Base-by-base conservation (phyloP, 2,329 filamentous ascomycete species). In the Neofusicoccum sp. region DNA sequence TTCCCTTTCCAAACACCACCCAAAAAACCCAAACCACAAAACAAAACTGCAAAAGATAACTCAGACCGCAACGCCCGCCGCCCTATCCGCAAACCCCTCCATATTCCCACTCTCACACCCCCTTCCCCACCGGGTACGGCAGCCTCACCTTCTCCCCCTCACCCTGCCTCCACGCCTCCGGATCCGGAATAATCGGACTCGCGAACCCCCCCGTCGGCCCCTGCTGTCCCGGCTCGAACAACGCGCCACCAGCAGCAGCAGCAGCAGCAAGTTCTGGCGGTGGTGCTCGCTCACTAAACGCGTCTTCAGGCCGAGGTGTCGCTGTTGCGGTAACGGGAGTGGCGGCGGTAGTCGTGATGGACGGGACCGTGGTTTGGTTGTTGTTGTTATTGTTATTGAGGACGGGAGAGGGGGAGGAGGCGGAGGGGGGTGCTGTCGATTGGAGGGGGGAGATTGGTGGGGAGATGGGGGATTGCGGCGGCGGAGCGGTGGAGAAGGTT, bases 111-210 rank as follows among this genome's bases (percentile, higher is more conserved):
- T n/a, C n/a, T n/a, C n/a, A n/a, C n/a, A n/a, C n/a, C n/a, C n/a
- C n/a, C n/a, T n/a, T n/a, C n/a, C n/a, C 38, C 36, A 56, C n/a
- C 12, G 51, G 51, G 4, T 43, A 56, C 4, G 51, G 51, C 9
- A 16, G 51, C 36, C 51, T 14, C 14, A 30, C 44, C 44, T 48
- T 48, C 28, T 41, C 36, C 2, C 36, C 14, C 38, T 41, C 9
- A 3, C 20, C 4, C 9, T 11, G 11, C 11, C 20, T 24, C 26
- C 14, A n/a, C 12, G 31, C 5, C 34, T 31, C 38, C 4, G 28
- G 38, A 14, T 56, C 51, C 14, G 51, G 51, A 31, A 56, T 56
- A 1, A 56, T 24, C 26, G 51, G 51, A n/a, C n/a, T 43, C 34
- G 51, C 51, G 51, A 43, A 31, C 9, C 45, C 45, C 6, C 28